Conservation (phyloP, 441 rosid species). For the Gossypium aridum region DNA sequence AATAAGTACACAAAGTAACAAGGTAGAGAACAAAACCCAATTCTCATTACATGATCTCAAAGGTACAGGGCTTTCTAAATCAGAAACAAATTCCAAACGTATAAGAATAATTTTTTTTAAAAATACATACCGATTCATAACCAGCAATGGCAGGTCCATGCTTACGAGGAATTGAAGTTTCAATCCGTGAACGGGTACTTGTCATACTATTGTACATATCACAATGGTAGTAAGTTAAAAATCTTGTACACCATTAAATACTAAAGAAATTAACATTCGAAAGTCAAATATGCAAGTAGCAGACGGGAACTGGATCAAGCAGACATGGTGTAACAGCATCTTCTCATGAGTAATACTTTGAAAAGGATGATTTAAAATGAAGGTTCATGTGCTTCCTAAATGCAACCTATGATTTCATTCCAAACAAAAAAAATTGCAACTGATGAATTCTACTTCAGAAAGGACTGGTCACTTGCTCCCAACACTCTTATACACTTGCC, state of each 20-base stretch:
- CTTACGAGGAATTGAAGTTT: slow-evolving; percentile 93
- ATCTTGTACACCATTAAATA: background rate
- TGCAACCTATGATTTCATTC: background rate
- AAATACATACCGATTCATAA: slow-evolving; percentile 74
- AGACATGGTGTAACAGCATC: background rate
- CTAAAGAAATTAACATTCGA: background rate
- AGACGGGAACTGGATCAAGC: background rate
- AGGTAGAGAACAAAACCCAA: background rate
- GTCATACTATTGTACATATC: slow-evolving; percentile 51
- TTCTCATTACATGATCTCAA: background rate
- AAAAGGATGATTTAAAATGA: background rate
- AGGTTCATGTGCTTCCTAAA: background rate
- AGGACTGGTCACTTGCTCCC: no score
- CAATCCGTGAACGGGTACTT: slow-evolving; percentile 72
- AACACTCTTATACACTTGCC: no score
- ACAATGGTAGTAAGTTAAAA: background rate
- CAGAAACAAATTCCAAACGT: background rate
- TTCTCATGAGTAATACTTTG: background rate
- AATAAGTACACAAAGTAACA: slow-evolving; percentile 12
- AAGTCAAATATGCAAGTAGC: background rate
- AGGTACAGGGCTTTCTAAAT: slow-evolving; percentile 9
- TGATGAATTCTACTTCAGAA: no score
- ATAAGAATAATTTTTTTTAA: background rate
- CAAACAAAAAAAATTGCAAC: no score
- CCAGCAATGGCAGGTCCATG: slow-evolving; percentile 99